These are phyloP conservation scores for Hibiscus tridactylites DNA, from an alignment of 345 rosid species.

Conservation along the genomic window DNA sequence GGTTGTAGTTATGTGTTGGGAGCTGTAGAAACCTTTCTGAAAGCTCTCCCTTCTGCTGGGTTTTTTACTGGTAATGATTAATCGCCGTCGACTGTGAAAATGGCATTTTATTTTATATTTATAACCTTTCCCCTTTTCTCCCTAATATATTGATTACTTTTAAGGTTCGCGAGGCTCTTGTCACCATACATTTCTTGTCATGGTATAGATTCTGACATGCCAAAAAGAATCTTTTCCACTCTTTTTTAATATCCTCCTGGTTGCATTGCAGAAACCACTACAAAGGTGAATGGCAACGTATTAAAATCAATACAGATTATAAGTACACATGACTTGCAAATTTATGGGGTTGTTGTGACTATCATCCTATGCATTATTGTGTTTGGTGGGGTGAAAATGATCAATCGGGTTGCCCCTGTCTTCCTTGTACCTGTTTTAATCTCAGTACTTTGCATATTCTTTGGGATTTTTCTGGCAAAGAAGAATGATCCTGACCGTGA, in stretches of 20 bases:
- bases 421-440: constrained; percentile 85
- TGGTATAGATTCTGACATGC: not conserved
- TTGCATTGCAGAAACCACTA: constrained; percentile 54
- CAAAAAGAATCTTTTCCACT: not conserved
- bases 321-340: constrained; percentile 84
- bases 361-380: constrained; percentile 87
- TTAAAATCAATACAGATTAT: constrained; percentile 51
- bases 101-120: not conserved
- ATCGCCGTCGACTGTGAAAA: not conserved
- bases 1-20: constrained; percentile 84
- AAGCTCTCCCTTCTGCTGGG: constrained; percentile 96
- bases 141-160: constrained; percentile 1
- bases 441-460: constrained; percentile 81
- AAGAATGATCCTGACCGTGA: constrained; percentile 68
- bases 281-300: constrained; percentile 63
- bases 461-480: constrained; percentile 64
- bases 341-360: constrained; percentile 90
- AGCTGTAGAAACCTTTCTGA: constrained; percentile 96
- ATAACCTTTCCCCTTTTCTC: not conserved
- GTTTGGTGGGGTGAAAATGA: constrained; percentile 98
- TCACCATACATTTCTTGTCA: not conserved
- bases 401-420: constrained; percentile 98
- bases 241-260: constrained; percentile 12
- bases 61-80: constrained; percentile 67
- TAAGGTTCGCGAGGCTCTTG: not conserved